Evolutionary conservation across 177 flowering plant genomes (phyloP), one percentile per base, ranked within the genome.

Genomic region (Tripterygium wilfordii): DNA sequence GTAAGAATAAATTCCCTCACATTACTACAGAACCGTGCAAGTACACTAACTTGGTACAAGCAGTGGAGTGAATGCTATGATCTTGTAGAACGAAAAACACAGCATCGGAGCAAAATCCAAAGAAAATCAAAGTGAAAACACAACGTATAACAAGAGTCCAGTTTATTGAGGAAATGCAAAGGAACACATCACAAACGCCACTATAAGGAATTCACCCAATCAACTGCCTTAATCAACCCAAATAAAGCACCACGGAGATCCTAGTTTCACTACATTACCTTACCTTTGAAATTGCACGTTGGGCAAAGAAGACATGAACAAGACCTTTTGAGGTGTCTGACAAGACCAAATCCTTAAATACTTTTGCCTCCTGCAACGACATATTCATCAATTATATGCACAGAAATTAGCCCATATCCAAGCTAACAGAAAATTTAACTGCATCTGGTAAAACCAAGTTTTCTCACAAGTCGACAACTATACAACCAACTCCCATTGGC

Each of bases 231-330:
- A n/a, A n/a, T n/a, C n/a, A n/a, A n/a, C n/a, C n/a, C n/a, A n/a
- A n/a, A n/a, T n/a, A n/a, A n/a, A n/a, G n/a, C n/a, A n/a, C n/a
- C n/a, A n/a, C n/a, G n/a, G n/a, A n/a, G n/a, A n/a, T n/a, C n/a
- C n/a, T n/a, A 22, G 17, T 17, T 26, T 27, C 37, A 3, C n/a
- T 16, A 15, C 31, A 51, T 41, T 36, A 51, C 6, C 30, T 17
- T 76, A 85, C 98, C 98, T 91, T 91, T 29, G 88, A 70, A 48
- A 83, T 79, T 54, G 74, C 50, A 47, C 94, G 89, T 37, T 85
- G 94, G 17, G 88, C 76, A 68, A 89, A 80, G 64, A 86, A 89
- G 24, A 67, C 70, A 72, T 89, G 95, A 43, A 86, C 82, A 64
- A 89, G 95, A 47, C 86, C 95, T 64, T 56, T 89, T 15, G 90